Percentiles rank a stretch among this genome's conserved stretches.
Conservation (phyloP, 2,329 filamentous ascomycete genomes). For the Botrytis porri region DNA sequence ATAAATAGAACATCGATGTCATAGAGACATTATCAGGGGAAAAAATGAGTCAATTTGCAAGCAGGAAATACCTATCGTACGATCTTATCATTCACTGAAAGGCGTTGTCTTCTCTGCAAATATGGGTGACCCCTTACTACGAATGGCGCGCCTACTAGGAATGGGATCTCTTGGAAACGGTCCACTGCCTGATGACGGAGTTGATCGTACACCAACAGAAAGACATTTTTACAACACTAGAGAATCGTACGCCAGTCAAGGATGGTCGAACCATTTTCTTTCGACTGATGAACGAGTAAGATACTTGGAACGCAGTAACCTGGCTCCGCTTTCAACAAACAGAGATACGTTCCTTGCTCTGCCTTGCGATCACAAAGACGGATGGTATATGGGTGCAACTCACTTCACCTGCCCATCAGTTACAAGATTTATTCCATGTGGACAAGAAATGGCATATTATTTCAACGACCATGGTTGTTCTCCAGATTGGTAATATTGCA, state of each 20-base stretch:
- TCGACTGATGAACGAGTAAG: background rate
- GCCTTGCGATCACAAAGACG: slow-evolving; percentile 3
- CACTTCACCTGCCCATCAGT: background rate
- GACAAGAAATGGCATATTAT: background rate
- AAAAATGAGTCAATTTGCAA: background rate
- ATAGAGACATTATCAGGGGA: background rate
- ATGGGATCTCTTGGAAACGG: background rate
- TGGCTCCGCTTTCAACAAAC: background rate
- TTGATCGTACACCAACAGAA: background rate
- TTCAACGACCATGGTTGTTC: background rate
- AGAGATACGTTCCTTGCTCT: background rate
- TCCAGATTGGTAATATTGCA: background rate
- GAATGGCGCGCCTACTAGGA: background rate
- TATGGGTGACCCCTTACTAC: background rate
- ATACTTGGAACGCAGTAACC: background rate
- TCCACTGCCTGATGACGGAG: background rate
- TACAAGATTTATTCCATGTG: background rate
- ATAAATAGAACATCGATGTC: background rate
- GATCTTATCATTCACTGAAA: background rate
- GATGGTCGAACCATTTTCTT: background rate
- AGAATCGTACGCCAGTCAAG: background rate
- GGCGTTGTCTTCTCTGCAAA: background rate
- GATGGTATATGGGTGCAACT: background rate
- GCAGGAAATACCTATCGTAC: background rate
- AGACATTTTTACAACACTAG: background rate